Evolutionary conservation across 345 rosid species (phyloP).

Genomic region (Salix koriyanagi): DNA sequence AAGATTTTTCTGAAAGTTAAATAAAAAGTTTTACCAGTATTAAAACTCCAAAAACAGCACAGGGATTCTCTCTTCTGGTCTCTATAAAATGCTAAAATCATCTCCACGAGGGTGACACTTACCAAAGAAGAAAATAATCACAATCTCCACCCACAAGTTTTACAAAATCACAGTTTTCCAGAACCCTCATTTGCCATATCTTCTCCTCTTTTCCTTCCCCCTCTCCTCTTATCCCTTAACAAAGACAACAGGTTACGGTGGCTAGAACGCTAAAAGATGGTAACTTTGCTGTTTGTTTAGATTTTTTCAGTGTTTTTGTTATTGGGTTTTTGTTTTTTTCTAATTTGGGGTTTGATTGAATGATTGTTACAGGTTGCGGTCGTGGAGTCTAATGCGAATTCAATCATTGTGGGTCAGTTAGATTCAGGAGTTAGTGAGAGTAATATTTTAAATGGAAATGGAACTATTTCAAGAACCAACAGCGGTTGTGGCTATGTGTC

Average conservation of each 20-base stretch:
- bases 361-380: slow-evolving; percentile 28
- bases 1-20: not conserved
- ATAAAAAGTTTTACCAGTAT: not conserved
- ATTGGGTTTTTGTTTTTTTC: not conserved
- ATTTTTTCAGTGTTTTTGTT: not conserved
- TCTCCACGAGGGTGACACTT: not conserved
- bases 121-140: not conserved
- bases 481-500: slow-evolving; percentile 9
- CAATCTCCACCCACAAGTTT: not conserved
- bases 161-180: not conserved
- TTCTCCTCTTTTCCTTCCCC: not conserved
- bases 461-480: slow-evolving; percentile 16
- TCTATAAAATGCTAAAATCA: not conserved
- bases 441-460: not conserved
- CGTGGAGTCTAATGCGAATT: slow-evolving; percentile 21
- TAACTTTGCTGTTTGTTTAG: not conserved
- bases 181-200: not conserved
- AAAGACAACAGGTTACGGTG: not conserved
- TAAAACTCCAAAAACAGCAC: not conserved
- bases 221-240: not conserved
- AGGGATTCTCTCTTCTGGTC: not conserved
- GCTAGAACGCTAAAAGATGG: not conserved
- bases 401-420: slow-evolving; percentile 15
- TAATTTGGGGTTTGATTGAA: not conserved
- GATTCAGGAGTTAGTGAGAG: slow-evolving; percentile 20